Base-by-base conservation (phyloP, 2,329 filamentous ascomycete species). In the Bipolaris victoriae region DNA sequence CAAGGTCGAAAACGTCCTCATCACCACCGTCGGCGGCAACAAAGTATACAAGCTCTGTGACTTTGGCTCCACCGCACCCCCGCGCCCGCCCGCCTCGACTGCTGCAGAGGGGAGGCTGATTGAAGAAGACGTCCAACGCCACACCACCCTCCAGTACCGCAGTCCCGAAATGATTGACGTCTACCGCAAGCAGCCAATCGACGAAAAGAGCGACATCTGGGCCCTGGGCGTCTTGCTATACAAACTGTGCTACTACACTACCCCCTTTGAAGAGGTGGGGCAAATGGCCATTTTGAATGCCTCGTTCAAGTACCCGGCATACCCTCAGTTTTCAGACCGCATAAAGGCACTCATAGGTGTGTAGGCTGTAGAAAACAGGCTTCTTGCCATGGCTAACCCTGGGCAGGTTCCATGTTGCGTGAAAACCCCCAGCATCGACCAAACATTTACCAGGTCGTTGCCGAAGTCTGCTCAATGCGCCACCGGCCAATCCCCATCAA, bases 111-210 rank as follows among this genome's bases (percentile, higher is more conserved):
- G 94, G 65, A 88, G 94, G 55, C 78, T 96, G 67, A 92, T 98
- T 72, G 95, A 99, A 77, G 95, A 99, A 73, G 95, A 99, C 77
- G 89, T 99, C 11, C 95, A 98, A 78, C 91, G 91, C 70, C 94
- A 99, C 75, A 99, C 95, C 0, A 99, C 95, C 0, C 84, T 99
- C 78, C 95, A 99, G 76, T 99, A 99, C 76, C 86, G 95, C 65
- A 98, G 94, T 74, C 95, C 95, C 5, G 95, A 99, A 79, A 99
- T 99, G 95, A 89, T 99, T 59, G 95, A 99, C 72, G 95, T 99
- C 22, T 99, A 97, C 79, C 85, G 93, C 62, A 97, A 96, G 77
- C 91, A 93, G 68, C 92, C 95, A 0, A 97, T 99, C 72, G 92
- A 99, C 73, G 95, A 99, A 80, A 99, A 99, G 81, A 96, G 93